Conservation (phyloP, 768 basidiomycete species). For the Suillus discolor region DNA sequence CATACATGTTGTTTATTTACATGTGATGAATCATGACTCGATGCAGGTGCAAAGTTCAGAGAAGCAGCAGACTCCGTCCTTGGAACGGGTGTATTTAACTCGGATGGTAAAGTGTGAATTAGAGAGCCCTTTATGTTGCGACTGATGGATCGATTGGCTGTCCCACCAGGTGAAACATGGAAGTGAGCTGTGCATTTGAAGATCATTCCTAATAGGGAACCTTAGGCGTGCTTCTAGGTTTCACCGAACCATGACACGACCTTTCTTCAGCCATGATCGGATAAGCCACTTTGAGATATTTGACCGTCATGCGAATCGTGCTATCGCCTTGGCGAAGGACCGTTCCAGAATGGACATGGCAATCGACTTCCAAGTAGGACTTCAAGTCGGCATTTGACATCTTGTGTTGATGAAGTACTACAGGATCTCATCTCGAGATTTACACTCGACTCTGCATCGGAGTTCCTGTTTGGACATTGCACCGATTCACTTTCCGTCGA, state of each 20-base stretch:
- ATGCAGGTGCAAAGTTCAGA: slow-evolving; percentile 35
- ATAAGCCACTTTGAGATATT: slow-evolving; percentile 67
- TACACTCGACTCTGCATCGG: slow-evolving; percentile 54
- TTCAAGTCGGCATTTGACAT: neutral
- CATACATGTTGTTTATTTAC: neutral
- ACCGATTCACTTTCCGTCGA: slow-evolving; percentile 39
- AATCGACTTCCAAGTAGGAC: slow-evolving; percentile 47
- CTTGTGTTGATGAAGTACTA: neutral
- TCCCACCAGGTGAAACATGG: slow-evolving; percentile 61
- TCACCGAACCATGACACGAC: slow-evolving; percentile 68
- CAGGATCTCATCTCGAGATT: slow-evolving; percentile 50
- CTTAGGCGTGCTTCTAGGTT: slow-evolving; percentile 39
- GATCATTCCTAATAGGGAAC: neutral
- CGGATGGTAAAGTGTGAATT: too few species aligned
- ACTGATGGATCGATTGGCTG: slow-evolving; percentile 7
- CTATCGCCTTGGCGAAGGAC: slow-evolving; percentile 44
- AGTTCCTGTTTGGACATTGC: slow-evolving; percentile 51
- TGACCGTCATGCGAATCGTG: slow-evolving; percentile 51
- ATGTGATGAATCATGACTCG: neutral
- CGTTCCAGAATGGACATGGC: slow-evolving; percentile 50
- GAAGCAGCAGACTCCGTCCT: slow-evolving; percentile 36
- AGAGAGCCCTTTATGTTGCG: neutral
- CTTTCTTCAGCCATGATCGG: slow-evolving; percentile 66
- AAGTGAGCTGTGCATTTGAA: slow-evolving; percentile 44
- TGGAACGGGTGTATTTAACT: slow-evolving; percentile 58